Conservation (phyloP, 2,329 filamentous ascomycete genomes). For the Apiospora koreana region DNA sequence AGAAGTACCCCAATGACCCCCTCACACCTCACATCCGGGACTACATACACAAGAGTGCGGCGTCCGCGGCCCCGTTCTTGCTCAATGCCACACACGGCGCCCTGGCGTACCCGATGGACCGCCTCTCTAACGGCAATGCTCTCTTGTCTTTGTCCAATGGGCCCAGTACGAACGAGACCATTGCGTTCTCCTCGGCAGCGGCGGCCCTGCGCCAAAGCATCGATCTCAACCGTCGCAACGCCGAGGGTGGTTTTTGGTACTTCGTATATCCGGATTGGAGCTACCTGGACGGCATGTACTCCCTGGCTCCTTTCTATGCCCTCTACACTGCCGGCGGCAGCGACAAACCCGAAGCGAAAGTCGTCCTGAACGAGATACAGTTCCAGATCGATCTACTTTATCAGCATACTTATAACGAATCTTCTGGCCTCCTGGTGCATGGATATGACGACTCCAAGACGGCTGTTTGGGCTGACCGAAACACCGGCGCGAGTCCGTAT, state of each 20-base stretch:
- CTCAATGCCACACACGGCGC: constrained; percentile 29
- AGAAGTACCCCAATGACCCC: constrained; percentile 23
- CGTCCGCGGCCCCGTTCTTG: constrained; percentile 27
- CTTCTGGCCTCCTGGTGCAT: constrained; percentile 33
- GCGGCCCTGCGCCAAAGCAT: constrained; percentile 30
- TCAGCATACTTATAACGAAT: constrained; percentile 23
- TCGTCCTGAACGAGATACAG: constrained; percentile 27
- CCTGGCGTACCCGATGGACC: constrained; percentile 31
- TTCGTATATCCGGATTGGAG: constrained; percentile 50
- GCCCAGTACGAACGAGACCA: neutral
- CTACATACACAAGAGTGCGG: constrained; percentile 28
- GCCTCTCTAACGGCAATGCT: constrained; percentile 33
- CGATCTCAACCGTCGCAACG: constrained; percentile 33
- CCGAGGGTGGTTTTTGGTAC: constrained; percentile 38
- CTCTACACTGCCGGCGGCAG: constrained; percentile 23
- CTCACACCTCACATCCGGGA: constrained; percentile 14
- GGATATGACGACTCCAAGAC: constrained; percentile 36
- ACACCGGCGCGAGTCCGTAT: constrained; percentile 37
- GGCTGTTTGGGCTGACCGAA: constrained; percentile 36
- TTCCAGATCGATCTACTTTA: constrained; percentile 32
- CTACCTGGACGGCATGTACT: constrained; percentile 56
- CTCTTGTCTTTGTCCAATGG: constrained; percentile 22
- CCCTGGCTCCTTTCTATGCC: constrained; percentile 43
- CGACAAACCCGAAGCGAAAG: constrained; percentile 7
- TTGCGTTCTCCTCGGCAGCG: constrained; percentile 19